Evolutionary conservation across 1,139 yeast genomes (phyloP), one percentile per base, ranked within the genome.

Genomic region (Kurtzmaniella quercitrusa): DNA sequence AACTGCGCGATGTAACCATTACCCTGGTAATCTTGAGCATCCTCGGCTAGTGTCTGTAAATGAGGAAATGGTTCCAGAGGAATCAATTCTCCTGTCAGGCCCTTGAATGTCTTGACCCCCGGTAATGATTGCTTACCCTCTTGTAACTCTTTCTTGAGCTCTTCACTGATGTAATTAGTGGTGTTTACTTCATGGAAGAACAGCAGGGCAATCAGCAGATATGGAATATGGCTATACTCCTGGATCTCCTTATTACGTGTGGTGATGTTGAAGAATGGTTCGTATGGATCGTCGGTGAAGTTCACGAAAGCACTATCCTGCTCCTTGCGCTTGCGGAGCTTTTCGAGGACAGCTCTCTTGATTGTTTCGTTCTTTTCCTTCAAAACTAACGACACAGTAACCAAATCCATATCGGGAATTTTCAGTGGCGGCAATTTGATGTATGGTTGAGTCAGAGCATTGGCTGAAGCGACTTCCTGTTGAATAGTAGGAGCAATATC

Each of bases 401-500:
- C 82, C 51, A 91, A 72, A 42, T 88, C 95, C 77, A 91, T 77
- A 63, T 91, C 97, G 11, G 98, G 97, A 52, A 91, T 86, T 65
- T 89, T 88, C 2, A 96, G 85, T 22, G 94, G 85, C 9, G 96
- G 95, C 36, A 88, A 66, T 51, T 87, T 85, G 54, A 88, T 95
- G 65, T 88, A 87, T 8, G 95, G 91, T 56, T 86, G 95, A 39
- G 76, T 74, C 3, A 74, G 62, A 5, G 73, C 60, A 8, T 71
- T 55, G 15, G 37, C 26, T 5, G 37, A 9, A 14, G 64, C 46
- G 38, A 42, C 51, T 22, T 56, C 61, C 36, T 58, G 59, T 39
- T 50, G 57, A 36, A 39, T 38, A 14, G 34, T 8, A 12, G 34
- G 34, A 5, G 42, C 22, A 14, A 41, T 19, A 40, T 8, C 42